Base-by-base conservation (phyloP, 1,284 basidiomycete species). In the Takashimella koratensis region DNA sequence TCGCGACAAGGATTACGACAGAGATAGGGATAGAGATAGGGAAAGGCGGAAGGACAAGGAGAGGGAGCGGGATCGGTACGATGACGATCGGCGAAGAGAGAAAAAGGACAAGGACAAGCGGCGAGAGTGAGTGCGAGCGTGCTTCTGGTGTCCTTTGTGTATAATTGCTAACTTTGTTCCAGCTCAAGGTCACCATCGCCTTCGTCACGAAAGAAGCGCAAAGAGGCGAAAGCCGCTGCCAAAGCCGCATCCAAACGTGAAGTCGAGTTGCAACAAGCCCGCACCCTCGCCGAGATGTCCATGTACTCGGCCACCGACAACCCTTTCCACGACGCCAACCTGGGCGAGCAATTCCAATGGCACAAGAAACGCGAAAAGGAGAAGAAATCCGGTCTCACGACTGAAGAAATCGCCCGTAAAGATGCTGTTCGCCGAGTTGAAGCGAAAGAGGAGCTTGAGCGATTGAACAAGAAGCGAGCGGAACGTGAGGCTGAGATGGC, bases 301-400 rank as follows among this genome's bases (percentile, higher is more conserved):
- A 86, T 93, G 58, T 98, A 98, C 79, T 93, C 90, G 64, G 90
- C 91, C 40, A 86, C 85, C 5, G 74, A 77, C 56, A 98, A 98
- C 70, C 95, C 95, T 0, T 98, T 98, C 80, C 90, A 97, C 75
- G 95, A 98, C 69, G 86, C 90, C 58, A 97, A 97, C 73, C 84
- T 98, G 24, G 87, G 86, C 21, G 90, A 97, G 68, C 89, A 92
- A 72, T 98, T 98, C 76, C 85, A 87, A 55, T 99, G 96, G 96
- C 90, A 92, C 76, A 99, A 99, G 81, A 98, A 98, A 79, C 83
- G 86, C 36, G 95, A 98, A 72, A 92, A 92, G 78, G 96, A 98
- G 73, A 83, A 84, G 68, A 97, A 95, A 75, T 78, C 85, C 53
- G 96, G 96, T 1, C 68, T 98, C 52, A 83, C 86, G 1, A 68